Evolutionary conservation across 352 stramenopile species (phyloP), one percentile per base, ranked within the genome.

Genomic region (Globisporangium paroecandrum): DNA sequence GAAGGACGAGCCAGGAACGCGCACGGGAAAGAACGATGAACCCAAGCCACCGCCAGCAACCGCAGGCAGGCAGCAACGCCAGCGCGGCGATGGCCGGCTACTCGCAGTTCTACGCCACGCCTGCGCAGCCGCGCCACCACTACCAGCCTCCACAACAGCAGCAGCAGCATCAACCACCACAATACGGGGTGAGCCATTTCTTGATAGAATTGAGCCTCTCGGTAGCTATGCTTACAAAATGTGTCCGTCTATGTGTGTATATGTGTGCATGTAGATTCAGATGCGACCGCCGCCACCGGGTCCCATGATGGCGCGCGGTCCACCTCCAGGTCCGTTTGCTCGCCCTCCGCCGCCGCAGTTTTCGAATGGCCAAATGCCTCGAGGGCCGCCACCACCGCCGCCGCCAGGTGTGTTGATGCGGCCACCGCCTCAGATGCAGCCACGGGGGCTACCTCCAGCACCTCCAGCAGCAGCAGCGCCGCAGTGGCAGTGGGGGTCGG

Each of bases 401-500:
- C 64, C 62, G 54, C 73, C 58, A 61, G 59, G 62, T 20, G 32
- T 51, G 49, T 20, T 65, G 34, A 63, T 73, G 34, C 56, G 53
- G 1, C 63, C 49, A 13, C 72, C 46, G 22, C 43, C 25, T 20
- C 71, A 66, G n/a, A 66, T 65, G 25, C 65, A 70, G 38, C 22
- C 64, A n/a, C 43, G 58, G 38, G 43, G 47, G 0, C 43, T 13
- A 38, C 22, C 57, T 10, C 9, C 29, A 49, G 32, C 46, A 18
- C 51, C 7, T 32, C 29, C 29, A 32, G 41, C 41, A 46, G 25
- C 47, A 46, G 58, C 71, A 49, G 25, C 76, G 54, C 66, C 73
- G 13, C 77, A 85, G 59, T 94, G 87, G 87, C 83, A 91, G 41
- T 94, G 87, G 85, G 77, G 78, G 12, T 91, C 77, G 25, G 83